Evolutionary conservation across 257 asterid species (phyloP), one percentile per base, ranked within the genome.

Genomic region (Plantago ovata): DNA sequence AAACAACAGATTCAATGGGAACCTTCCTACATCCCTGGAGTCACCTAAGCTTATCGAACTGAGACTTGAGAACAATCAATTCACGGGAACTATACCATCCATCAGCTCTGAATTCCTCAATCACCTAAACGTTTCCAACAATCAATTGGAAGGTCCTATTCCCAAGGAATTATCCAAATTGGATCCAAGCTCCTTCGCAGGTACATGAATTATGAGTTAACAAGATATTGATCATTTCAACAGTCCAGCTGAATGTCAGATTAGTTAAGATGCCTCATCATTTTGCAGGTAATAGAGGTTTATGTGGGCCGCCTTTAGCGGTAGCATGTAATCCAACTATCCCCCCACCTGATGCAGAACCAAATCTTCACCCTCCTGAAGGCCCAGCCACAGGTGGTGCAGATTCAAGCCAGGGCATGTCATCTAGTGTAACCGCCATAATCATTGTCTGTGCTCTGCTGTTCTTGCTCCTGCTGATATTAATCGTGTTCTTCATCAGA

Each of bases 81-180:
- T 89, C 76, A 69, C 75, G 0, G 97, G 95, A 14, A 16, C 42
- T 41, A 77, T 89, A 52, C 97, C 95, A 0, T 49, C 74, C 13
- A 61, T 86, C 32, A 76, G 63, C 65, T 61, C 64, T 0, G 76
- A 71, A 0, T 7, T 58, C 36, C 84, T 89, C 72, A 76, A 65
- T 14, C 46, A 58, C 13, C 52, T 86, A 42, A 84, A 89, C 45
- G 86, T 86, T 1, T 84, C 97, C 10, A 77, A 84, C 78, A 89
- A 89, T 67, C 88, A 72, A 58, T 66, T 89, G 60, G 82, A 79
- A 60, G 97, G 97, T 39, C 85, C 86, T 6, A 75, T 89, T 39
- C 97, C 97, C 10, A 63, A 61, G 3, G 42, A 65, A 55, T 62
- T 89, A 12, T 38, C 61, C 43, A 69, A 70, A 33, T 48, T 86